Conservation (phyloP, 2,329 filamentous ascomycete genomes). For the Fusarium domesticum region DNA sequence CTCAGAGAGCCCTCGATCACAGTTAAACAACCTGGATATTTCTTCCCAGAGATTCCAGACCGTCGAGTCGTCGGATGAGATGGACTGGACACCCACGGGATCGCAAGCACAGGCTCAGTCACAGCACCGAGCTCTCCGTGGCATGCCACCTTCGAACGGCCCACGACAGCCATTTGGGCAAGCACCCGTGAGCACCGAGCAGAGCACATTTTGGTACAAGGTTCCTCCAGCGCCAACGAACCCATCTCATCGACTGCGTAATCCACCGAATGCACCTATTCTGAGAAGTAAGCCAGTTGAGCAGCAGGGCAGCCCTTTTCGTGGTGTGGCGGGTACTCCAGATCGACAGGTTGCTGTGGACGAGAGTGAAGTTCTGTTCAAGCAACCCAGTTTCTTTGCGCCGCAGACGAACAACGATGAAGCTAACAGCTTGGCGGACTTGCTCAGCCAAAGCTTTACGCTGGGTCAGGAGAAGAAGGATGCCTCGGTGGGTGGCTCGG, state of each 20-base stretch:
- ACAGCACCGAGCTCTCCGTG: constrained; percentile 52
- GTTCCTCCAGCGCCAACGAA: constrained; percentile 66
- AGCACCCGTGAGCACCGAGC: constrained; percentile 42
- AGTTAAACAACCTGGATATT: constrained; percentile 18
- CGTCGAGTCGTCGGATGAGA: constrained; percentile 52
- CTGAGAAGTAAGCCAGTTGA: constrained; percentile 46
- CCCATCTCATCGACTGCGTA: constrained; percentile 61
- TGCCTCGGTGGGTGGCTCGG: neutral
- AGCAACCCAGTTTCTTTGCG: constrained; percentile 61
- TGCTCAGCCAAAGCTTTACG: constrained; percentile 45
- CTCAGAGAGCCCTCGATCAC: constrained; percentile 5
- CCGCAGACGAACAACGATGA: constrained; percentile 41
- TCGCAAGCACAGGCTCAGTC: constrained; percentile 35
- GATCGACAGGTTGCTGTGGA: constrained; percentile 7
- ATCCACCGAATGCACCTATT: constrained; percentile 56
- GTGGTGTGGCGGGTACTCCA: constrained; percentile 20
- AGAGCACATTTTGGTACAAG: constrained; percentile 64
- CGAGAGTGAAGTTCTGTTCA: constrained; percentile 43
- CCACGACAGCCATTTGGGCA: constrained; percentile 46
- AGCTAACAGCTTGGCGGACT: constrained; percentile 42
- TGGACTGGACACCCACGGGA: constrained; percentile 71
- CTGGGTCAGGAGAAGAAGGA: constrained; percentile 33
- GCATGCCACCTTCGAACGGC: constrained; percentile 39
- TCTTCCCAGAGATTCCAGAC: constrained; percentile 17
- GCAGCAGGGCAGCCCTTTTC: constrained; percentile 52